Evolutionary conservation across 352 stramenopile species (phyloP).

Genomic region (Sclerospora graminicola): DNA sequence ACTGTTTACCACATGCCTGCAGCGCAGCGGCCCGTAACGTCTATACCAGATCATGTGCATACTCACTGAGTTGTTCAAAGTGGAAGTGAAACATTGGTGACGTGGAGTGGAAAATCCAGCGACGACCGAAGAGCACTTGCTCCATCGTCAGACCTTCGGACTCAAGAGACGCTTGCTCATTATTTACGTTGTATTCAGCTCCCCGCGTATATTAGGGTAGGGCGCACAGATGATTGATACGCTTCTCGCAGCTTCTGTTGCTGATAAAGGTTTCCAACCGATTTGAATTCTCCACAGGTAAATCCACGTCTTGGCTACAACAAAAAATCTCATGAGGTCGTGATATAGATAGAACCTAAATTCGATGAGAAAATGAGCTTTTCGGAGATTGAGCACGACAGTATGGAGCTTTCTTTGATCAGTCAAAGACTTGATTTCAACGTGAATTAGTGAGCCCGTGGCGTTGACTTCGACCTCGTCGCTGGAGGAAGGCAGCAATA

Average conservation of each 20-base stretch:
- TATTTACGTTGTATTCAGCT: conserved; percentile 3
- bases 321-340: conserved; percentile 21
- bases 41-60: conserved; percentile 60
- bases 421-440: no score
- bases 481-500: no score
- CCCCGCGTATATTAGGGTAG: conserved; percentile 23
- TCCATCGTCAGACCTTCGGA: conserved; percentile 33
- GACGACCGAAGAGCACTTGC: conserved; percentile 37
- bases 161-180: conserved; percentile 4
- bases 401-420: no score
- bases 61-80: conserved; percentile 30
- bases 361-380: conserved; percentile 6
- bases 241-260: conserved; percentile 21
- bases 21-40: conserved; percentile 41
- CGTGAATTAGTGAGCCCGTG: no score
- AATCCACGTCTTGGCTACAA: background rate
- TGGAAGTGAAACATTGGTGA: conserved; percentile 57
- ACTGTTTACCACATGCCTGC: conserved; percentile 32
- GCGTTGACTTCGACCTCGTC: no score
- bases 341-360: conserved; percentile 9
- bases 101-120: conserved; percentile 53
- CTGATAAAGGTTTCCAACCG: conserved; percentile 4
- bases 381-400: conserved; percentile 5
- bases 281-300: conserved; percentile 6
- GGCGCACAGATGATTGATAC: conserved; percentile 29